These are phyloP conservation scores for Ogataea ganodermae DNA, from an alignment of 805 yeast genomes.

Conservation along the genomic window DNA sequence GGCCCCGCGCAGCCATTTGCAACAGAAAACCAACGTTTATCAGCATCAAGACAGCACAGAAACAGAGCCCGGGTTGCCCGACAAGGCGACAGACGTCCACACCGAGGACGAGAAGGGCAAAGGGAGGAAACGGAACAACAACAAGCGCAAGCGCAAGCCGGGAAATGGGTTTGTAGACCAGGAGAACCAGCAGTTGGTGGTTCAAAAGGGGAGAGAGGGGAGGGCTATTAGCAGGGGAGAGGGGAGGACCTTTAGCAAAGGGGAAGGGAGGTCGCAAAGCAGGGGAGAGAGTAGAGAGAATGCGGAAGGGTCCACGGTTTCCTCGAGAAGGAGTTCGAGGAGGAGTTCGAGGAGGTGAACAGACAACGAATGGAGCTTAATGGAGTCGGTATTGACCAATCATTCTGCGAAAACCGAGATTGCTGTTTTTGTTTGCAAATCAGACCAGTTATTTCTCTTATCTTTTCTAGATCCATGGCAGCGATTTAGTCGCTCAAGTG, in stretches of 20 bases:
- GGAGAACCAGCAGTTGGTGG: not conserved
- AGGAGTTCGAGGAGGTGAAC: too few species aligned
- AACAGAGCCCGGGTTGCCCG: not conserved
- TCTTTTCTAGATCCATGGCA: too few species aligned
- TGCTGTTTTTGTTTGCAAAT: too few species aligned
- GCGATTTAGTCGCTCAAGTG: too few species aligned
- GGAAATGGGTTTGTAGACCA: not conserved
- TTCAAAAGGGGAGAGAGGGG: not conserved
- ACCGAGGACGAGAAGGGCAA: not conserved
- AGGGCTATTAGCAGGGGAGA: not conserved
- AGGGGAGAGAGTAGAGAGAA: too few species aligned
- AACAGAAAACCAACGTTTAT: conserved; percentile 5
- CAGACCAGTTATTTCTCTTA: too few species aligned
- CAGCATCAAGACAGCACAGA: not conserved
- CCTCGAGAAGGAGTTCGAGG: not conserved
- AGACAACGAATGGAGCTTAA: too few species aligned
- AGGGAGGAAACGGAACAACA: not conserved
- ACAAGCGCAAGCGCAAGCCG: not conserved
- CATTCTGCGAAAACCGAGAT: too few species aligned
- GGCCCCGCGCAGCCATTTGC: conserved; percentile 1
- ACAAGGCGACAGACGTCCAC: not conserved
- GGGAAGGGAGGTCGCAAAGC: too few species aligned
- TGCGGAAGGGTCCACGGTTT: not conserved
- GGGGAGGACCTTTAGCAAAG: too few species aligned
- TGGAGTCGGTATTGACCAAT: too few species aligned